A percentile compares a stretch with the other conserved stretches of the same genome.
phyloP scores from a whole-genome alignment of 2,329 filamentous ascomycete genomes.

The Claviceps digitariae region DNA sequence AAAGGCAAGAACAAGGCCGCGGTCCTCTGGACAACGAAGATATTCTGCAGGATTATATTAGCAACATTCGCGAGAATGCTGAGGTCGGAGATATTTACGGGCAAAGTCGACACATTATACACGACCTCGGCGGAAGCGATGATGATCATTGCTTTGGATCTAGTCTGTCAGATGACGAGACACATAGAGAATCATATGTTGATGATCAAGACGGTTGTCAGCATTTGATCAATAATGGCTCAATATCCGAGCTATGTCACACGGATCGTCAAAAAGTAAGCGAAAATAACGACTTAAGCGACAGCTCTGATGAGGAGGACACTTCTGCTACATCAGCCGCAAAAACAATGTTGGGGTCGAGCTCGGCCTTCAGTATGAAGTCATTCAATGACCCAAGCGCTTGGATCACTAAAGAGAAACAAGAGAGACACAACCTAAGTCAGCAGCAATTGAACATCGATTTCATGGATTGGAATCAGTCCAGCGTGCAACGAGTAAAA shows the following conservation, averaged over 20 bases:
- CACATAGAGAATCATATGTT: not conserved
- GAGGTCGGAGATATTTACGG: conserved; percentile 47
- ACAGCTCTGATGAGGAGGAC: conserved; percentile 12
- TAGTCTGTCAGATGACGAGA: not conserved
- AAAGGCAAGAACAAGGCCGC: not conserved
- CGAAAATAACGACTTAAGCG: not conserved
- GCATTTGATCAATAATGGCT: not conserved
- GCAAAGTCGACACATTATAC: conserved; percentile 40
- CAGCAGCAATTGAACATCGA: conserved; percentile 55
- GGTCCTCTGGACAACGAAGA: conserved; percentile 23
- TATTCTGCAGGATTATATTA: conserved; percentile 56
- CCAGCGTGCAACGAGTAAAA: conserved; percentile 44
- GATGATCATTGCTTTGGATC: conserved; percentile 5
- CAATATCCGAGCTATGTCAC: not conserved
- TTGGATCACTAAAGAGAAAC: not conserved
- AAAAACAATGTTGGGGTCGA: conserved; percentile 8
- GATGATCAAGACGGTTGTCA: not conserved
- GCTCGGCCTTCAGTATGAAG: not conserved
- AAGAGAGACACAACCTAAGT: too few species aligned
- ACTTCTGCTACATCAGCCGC: conserved; percentile 14
- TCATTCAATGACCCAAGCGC: not conserved
- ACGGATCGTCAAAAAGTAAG: not conserved
- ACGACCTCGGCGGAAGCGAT: conserved; percentile 16
- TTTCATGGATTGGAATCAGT: conserved; percentile 68
- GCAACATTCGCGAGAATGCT: conserved; percentile 43